phyloP scores from a whole-genome alignment of 1,284 basidiomycete species.

The Phlebopus sp. region DNA sequence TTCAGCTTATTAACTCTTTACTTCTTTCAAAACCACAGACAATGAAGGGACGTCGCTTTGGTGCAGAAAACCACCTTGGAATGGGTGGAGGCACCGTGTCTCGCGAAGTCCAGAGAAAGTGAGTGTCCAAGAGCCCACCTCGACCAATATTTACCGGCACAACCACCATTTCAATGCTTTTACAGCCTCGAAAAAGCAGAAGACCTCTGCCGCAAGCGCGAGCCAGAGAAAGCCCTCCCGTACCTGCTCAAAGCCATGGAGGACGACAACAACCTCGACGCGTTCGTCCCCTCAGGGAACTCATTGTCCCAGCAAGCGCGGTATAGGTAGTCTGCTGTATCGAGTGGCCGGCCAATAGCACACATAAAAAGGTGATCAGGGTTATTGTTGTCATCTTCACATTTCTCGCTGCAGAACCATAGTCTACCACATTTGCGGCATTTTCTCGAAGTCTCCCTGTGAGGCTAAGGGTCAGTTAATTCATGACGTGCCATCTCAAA shows the following conservation, averaged over 20 bases:
- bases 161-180: background rate
- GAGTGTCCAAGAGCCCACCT: slow-evolving; percentile 3
- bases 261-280: slow-evolving; percentile 30
- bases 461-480: slow-evolving; percentile 11
- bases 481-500: background rate
- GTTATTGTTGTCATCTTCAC: background rate
- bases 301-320: background rate
- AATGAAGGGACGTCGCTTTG: slow-evolving; percentile 15
- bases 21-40: background rate
- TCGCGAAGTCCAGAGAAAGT: slow-evolving; percentile 25
- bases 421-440: slow-evolving; percentile 1
- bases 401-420: background rate
- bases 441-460: background rate
- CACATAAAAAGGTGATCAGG: background rate
- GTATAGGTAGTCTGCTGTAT: slow-evolving; percentile 1
- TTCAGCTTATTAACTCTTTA: background rate
- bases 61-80: slow-evolving; percentile 14
- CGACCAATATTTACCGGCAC: background rate
- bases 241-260: slow-evolving; percentile 29
- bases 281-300: slow-evolving; percentile 17
- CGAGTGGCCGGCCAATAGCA: slow-evolving; percentile 1
- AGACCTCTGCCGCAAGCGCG: slow-evolving; percentile 24
- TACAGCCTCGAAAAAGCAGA: slow-evolving; percentile 28
- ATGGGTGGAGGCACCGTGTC: slow-evolving; percentile 26
- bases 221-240: slow-evolving; percentile 25